Conservation (phyloP, 139 green algal species). For the Chlorella sp. region DNA sequence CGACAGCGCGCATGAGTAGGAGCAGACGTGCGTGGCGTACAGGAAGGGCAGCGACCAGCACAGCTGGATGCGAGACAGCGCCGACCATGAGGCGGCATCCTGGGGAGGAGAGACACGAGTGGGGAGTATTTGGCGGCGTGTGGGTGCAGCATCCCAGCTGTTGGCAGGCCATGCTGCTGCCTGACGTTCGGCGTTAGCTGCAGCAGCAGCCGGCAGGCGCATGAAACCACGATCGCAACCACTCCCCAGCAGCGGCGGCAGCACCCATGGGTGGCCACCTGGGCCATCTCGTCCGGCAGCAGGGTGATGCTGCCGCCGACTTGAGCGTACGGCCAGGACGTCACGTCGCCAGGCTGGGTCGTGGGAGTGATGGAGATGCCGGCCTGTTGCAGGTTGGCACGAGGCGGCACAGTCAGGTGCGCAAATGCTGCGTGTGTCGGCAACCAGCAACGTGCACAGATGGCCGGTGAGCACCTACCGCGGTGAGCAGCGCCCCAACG, state of each 20-base stretch:
- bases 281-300: neutral
- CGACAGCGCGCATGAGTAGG: constrained; percentile 3
- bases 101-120: neutral
- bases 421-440: no score
- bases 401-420: neutral
- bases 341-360: neutral
- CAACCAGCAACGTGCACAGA: neutral
- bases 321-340: neutral
- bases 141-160: no score
- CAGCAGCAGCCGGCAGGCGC: no score
- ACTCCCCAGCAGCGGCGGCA: no score
- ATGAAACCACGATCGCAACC: no score
- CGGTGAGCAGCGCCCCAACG: neutral
- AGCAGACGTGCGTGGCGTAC: neutral
- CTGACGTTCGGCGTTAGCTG: no score
- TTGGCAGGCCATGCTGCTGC: no score
- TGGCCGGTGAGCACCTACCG: neutral
- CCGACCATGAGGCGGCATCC: neutral
- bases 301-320: constrained; percentile 14
- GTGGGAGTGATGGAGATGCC: neutral
- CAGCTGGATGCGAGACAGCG: neutral
- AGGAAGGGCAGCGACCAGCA: constrained; percentile 2
- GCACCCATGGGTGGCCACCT: neutral
- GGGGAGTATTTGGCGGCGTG: no score
- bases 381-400: neutral